Percentiles rank a stretch among this genome's conserved stretches.
Conservation (phyloP, 495 filamentous ascomycete genomes). For the Penicillium egyptiacum region DNA sequence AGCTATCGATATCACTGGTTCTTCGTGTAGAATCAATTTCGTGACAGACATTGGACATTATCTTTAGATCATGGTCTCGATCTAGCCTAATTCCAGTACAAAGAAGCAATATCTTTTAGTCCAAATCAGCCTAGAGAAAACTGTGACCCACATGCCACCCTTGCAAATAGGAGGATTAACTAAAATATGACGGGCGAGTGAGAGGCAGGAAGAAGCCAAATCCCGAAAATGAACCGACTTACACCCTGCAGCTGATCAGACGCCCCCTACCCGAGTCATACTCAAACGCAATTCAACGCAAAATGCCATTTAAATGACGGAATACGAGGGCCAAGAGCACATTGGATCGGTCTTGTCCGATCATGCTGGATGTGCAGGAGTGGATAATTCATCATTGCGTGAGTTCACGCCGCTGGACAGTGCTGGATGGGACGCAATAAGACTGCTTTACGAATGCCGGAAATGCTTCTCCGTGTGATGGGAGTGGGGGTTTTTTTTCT, state of each 20-base stretch:
- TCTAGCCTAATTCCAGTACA: no score
- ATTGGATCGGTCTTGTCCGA: no score
- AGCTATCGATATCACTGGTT: neutral
- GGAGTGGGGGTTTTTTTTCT: neutral
- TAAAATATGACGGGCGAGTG: neutral
- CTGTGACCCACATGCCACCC: neutral
- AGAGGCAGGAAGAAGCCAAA: neutral
- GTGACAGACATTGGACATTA: no score
- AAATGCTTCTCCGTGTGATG: neutral
- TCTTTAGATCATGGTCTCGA: no score
- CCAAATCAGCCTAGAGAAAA: neutral
- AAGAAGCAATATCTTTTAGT: no score
- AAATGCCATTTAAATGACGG: neutral
- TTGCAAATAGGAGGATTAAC: neutral
- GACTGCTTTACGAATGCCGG: neutral
- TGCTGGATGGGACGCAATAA: neutral
- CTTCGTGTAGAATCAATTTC: neutral
- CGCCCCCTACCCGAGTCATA: neutral
- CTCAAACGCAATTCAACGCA: neutral
- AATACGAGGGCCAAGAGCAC: neutral
- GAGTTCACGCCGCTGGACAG: neutral
- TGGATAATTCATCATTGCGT: neutral
- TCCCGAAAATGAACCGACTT: neutral
- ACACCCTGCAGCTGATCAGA: neutral
- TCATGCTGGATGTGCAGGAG: neutral